Evolutionary conservation across 345 rosid genomes (phyloP), one percentile per base, ranked within the genome.

Genomic region (Luvunga scandens): DNA sequence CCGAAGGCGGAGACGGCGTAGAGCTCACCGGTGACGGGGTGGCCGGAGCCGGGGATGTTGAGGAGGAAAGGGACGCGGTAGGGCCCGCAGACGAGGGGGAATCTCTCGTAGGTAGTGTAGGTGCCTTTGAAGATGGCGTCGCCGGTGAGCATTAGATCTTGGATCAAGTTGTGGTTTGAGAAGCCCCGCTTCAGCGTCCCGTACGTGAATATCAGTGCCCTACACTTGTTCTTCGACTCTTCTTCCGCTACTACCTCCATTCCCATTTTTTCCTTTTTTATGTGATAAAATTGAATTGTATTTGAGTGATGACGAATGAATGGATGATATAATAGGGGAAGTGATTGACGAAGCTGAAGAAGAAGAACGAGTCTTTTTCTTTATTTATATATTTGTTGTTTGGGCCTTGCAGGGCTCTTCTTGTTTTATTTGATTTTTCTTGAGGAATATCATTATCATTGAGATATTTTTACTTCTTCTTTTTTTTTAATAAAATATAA

Each of bases 61-160:
- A 94, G 90, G 80, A 94, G 98, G 86, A 94, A 94, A 16, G 98
- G 98, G 34, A 94, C 98, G 6, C 87, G 67, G 81, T 88, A 94
- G 0, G 98, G 98, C 60, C 98, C 98, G 80, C 98, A 94, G 4
- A 94, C 98, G 28, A 94, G 91, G 2, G 98, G 98, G 69, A 83
- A 89, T 0, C 55, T 77, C 7, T 86, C 87, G 0, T 60, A 21
- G 66, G 97, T 92, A 22, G 81, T 80, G 73, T 73, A 89, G 22
- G 82, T 66, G 45, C 98, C 97, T 61, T 81, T 84, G 88, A 89
- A 92, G 5, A 82, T 74, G 4, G 97, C 94, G 84, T 94, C 97
- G 0, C 97, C 93, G 7, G 91, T 76, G 39, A 81, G 85, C 77
- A 89, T 86, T 80, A 94, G 90, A 81, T 92, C 97, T 73, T 88